Base-by-base conservation (phyloP, 805 yeast species). In the Pichia kluyveri region DNA sequence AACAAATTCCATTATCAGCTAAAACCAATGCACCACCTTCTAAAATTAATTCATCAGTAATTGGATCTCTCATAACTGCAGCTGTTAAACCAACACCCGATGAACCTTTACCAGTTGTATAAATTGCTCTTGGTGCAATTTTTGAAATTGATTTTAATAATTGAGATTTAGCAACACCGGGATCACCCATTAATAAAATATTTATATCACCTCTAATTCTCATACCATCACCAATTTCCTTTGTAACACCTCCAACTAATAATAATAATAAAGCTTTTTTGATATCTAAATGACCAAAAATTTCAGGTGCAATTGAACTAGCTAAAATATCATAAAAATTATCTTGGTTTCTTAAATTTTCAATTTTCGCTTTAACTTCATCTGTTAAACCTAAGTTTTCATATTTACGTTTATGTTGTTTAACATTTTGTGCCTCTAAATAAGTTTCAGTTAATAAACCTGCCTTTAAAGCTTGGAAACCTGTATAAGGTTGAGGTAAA, bases 31-130 rank as follows among this genome's bases (percentile, higher is more conserved):
- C 98, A 68, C 99, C 99, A 50, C 98, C 99, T 75, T 93, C 99
- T 45, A 93, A 73, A 15, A 93, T 87, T 95, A 91, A 86, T 68
- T 93, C 99, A 66, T 93, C 99, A 1, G 99, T 93, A n/a, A 90
- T 91, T 2, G 98, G 97, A 65, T 93, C 99, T 60, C 93, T 79
- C 95, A 93, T 89, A 36, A 93, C 99, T 0, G 99, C 99, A 2
- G 99, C 99, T 5, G 99, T 93, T 59, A 93, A 73, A 70, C 99
- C 99, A 42, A 93, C 99, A 49, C 99, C 99, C 0, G 99, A 93
- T 5, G 97, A 89, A 65, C 99, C 99, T 60, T 95, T 81, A 69
- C 99, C 99, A 1, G 99, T 93, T 9, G 99, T 93, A 66, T 93
- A 93, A 31, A 93, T 95, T 44, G 96, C 95, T 61, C 98, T 77